Evolutionary conservation across 768 basidiomycete species (phyloP).

Genomic region (Candolleomyces efflorescens): DNA sequence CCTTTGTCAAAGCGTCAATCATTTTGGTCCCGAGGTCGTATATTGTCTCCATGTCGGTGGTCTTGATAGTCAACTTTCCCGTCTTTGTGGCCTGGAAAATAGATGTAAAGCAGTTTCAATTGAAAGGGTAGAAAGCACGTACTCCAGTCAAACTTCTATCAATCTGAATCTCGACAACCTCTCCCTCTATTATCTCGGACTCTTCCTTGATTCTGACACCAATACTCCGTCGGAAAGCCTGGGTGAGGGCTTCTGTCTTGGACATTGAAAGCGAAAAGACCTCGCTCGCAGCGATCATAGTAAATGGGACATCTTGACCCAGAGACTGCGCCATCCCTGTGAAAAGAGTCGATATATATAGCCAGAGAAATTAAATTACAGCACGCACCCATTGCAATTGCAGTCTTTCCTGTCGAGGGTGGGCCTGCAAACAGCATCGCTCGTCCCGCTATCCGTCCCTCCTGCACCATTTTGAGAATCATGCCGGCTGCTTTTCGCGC

Average conservation of each 20-base stretch:
- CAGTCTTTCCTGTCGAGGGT: slow-evolving; percentile 96
- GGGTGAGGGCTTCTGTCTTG: slow-evolving; percentile 96
- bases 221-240: slow-evolving; percentile 93
- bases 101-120: slow-evolving; percentile 5
- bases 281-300: slow-evolving; percentile 96
- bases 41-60: slow-evolving; percentile 99
- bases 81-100: slow-evolving; percentile 85
- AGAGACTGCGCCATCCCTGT: slow-evolving; percentile 95
- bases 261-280: slow-evolving; percentile 98
- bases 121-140: slow-evolving; percentile 17
- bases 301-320: slow-evolving; percentile 94
- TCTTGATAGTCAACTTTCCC: slow-evolving; percentile 95
- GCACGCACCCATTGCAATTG: slow-evolving; percentile 88
- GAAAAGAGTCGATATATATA: slow-evolving; percentile 18
- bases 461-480: slow-evolving; percentile 97
- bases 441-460: slow-evolving; percentile 91
- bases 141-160: slow-evolving; percentile 96
- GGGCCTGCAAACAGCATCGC: slow-evolving; percentile 98
- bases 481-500: slow-evolving; percentile 97
- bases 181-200: slow-evolving; percentile 95
- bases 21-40: slow-evolving; percentile 99
- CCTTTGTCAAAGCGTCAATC: slow-evolving; percentile 96
- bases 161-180: slow-evolving; percentile 98
- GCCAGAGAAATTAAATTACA: background rate
- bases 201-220: slow-evolving; percentile 98